Base-by-base conservation (phyloP, 2,329 filamentous ascomycete species). In the Alternaria sp. region DNA sequence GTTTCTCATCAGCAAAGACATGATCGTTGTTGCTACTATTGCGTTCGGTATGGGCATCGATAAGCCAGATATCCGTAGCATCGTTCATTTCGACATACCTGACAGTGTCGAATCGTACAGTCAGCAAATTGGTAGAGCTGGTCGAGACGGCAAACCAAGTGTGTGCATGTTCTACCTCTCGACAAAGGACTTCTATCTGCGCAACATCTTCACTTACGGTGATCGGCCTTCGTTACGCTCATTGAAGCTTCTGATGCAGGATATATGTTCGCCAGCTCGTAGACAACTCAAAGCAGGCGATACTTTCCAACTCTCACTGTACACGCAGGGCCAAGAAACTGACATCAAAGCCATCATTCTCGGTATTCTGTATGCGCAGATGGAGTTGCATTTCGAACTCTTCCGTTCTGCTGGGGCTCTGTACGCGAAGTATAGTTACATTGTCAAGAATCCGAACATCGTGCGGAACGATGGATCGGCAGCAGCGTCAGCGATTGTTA, bases 41-140 rank as follows among this genome's bases (percentile, higher is more conserved):
- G 94, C 94, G 14, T 99, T 99, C 76, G 95, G 94, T 5, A 99
- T 99, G 95, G 94, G 94, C 7, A 98, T 98, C 66, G 94, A 99
- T 81, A 98, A 98, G 78, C 87, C 93, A 0, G 90, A 99, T 76
- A 95, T 98, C 46, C 91, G 94, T 20, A 98, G 96, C 75, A 94
- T 99, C 38, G 91, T 98, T 43, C 95, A 99, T 74, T 90, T 96
- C 72, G 91, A 89, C 53, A 85, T 98, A 8, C 95, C 94, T 2
- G 97, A 97, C 79, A 97, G 92, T 68, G 83, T 98, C 56, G 94
- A 99, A 79, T 94, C 94, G 0, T 99, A 98, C 78, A 97, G 97
- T 73, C 94, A 99, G 76, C 95, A 99, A 77, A 98, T 95, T 48
- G 94, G 94, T 1, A 89, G 94, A 70, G 94, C 94, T 56, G 95